Base-by-base conservation (phyloP, 805 yeast species). In the Candida tallmaniae region DNA sequence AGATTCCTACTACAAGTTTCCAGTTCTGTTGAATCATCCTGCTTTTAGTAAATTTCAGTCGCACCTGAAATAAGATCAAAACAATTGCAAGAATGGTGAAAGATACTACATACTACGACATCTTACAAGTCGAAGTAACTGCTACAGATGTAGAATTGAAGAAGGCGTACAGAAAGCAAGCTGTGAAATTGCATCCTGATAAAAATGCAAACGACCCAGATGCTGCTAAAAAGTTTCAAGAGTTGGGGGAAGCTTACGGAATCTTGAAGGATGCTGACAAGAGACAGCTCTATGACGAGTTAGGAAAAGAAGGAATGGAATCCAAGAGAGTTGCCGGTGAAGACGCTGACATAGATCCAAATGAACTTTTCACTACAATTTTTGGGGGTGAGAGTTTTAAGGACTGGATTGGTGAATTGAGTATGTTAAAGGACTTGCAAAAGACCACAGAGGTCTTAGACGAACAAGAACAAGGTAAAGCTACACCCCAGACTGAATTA, bases 171-270 rank as follows among this genome's bases (percentile, higher is more conserved):
- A 73, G 98, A 42, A 84, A 83, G 56, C 78, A 79, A 57, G 97
- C 97, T 6, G 83, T 90, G 59, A 70, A 68, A 38, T 83, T 85
- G 32, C 98, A 90, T 58, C 98, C 98, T 1, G 98, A 93, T 58
- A 93, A 93, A 65, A 87, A 90, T 52, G 96, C 95, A n/a, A 80
- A 83, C 50, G 95, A 93, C 55, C 94, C 93, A 26, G 74, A 76
- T 9, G 98, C 98, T 11, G 87, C 90, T 10, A 76, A 74, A 32
- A 80, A 82, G 49, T 93, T 93, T 60, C 96, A 93, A 60, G 84
- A 75, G 38, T 40, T 66, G 25, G 72, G 68, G 4, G 71, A 65
- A 44, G 90, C 90, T 0, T 84, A 83, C 48, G 88, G 83, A 45
- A 85, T 93, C 0, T 63, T 93, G 40, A 82, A 83, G 50, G 93